Evolutionary conservation across 225 moss, liverwort and hornwort genomes (phyloP).

Genomic region (Pseudisothecium myosuroides): DNA sequence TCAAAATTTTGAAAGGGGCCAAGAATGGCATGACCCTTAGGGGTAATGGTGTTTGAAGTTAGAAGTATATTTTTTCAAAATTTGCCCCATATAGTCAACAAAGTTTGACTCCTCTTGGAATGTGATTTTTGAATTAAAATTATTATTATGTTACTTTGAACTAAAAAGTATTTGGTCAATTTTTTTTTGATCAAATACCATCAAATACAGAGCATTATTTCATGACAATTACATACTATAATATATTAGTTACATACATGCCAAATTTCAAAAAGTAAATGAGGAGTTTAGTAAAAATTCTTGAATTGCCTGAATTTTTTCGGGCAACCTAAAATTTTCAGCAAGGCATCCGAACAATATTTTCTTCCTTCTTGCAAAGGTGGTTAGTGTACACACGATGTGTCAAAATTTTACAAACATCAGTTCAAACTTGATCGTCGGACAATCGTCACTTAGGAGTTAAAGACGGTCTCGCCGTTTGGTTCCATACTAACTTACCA

Average conservation of each 20-base stretch:
- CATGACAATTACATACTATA: neutral
- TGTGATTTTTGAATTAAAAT: neutral
- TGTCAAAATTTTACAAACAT: neutral
- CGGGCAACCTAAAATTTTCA: fast-evolving
- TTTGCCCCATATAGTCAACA: neutral
- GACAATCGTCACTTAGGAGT: neutral
- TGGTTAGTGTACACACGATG: neutral
- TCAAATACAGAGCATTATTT: no score
- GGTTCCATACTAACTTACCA: neutral
- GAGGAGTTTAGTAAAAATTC: neutral
- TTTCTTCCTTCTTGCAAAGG: neutral
- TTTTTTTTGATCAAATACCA: no score
- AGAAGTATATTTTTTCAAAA: neutral
- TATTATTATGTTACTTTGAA: no score
- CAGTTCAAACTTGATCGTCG: neutral
- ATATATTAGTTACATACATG: neutral
- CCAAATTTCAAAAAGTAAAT: neutral
- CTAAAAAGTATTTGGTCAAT: no score
- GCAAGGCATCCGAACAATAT: fast-evolving
- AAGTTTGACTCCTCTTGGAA: neutral
- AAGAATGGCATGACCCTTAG: neutral
- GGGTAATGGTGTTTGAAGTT: neutral
- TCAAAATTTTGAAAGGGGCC: neutral
- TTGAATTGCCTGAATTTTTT: neutral
- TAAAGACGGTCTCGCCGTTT: no score